A percentile compares a stretch with the other conserved stretches of the same genome.
Evolutionary conservation across 2,329 filamentous ascomycete species (phyloP).

Genomic region (Falciphora oryzae): DNA sequence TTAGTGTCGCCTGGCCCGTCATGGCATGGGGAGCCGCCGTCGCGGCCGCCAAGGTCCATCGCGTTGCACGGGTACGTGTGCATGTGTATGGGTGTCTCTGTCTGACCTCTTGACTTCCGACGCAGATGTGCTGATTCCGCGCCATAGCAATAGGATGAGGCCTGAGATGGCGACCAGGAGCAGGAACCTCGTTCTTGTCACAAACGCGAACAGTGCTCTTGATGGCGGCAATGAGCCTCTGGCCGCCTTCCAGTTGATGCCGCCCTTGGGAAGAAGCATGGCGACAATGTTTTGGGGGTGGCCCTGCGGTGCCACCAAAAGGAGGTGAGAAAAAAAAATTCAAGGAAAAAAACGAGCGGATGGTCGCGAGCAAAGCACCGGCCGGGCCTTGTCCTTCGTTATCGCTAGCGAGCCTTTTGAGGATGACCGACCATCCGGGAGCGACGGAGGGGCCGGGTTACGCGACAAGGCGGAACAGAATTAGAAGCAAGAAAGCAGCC

Average conservation of each 20-base stretch:
- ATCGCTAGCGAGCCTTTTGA: not conserved
- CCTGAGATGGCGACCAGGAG: conserved; percentile 65
- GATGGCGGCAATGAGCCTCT: conserved; percentile 72
- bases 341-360: conserved; percentile 12
- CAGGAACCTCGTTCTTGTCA: conserved; percentile 74
- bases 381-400: conserved; percentile 4
- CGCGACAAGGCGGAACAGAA: not conserved
- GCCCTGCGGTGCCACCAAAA: conserved; percentile 34
- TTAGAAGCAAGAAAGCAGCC: not conserved
- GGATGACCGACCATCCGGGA: not conserved
- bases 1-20: conserved; percentile 9
- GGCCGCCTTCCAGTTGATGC: conserved; percentile 88
- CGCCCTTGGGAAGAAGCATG: conserved; percentile 89
- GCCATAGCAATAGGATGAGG: conserved; percentile 78
- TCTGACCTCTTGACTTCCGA: conserved; percentile 86
- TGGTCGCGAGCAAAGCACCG: not conserved
- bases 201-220: conserved; percentile 61
- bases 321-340: conserved; percentile 20
- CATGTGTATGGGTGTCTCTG: not conserved
- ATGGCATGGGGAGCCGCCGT: conserved; percentile 7
- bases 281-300: conserved; percentile 32
- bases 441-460: not conserved
- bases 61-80: not conserved
- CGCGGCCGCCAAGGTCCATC: not conserved
- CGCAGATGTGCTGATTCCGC: conserved; percentile 72